A percentile compares a stretch with the other conserved stretches of the same genome.
Evolutionary conservation across 805 yeast genomes (phyloP).

Genomic region (Lipomyces lipofer): DNA sequence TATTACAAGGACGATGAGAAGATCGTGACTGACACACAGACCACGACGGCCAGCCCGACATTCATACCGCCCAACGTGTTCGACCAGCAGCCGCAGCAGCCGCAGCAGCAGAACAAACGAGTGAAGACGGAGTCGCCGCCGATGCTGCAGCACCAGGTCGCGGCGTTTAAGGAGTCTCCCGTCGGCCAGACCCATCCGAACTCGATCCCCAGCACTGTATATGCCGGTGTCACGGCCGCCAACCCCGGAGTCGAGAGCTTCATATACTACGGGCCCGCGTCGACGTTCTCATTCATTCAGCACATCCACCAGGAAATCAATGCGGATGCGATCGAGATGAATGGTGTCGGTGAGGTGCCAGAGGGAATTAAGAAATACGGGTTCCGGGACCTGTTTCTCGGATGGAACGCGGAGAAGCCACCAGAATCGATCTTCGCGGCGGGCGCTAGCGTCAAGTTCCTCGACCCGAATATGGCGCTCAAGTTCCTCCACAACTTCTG

Average conservation of each 20-base stretch:
- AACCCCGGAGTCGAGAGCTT: conserved; percentile 24
- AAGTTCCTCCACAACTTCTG: conserved; percentile 20
- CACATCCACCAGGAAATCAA: conserved; percentile 28
- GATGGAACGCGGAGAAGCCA: conserved; percentile 5
- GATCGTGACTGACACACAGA: neutral
- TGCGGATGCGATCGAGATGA: conserved; percentile 20
- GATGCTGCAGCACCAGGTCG: neutral
- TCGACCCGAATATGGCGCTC: conserved; percentile 15
- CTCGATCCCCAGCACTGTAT: conserved; percentile 24
- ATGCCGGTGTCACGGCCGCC: conserved; percentile 23
- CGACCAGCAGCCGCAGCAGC: too few species aligned
- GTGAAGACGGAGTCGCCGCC: conserved; percentile 1
- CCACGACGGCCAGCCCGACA: neutral
- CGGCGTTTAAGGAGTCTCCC: neutral
- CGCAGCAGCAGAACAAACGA: neutral
- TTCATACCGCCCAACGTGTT: too few species aligned
- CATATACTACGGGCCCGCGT: conserved; percentile 31
- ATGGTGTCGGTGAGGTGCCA: conserved; percentile 28
- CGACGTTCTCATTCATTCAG: conserved; percentile 29
- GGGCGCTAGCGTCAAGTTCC: conserved; percentile 12
- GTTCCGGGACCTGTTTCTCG: conserved; percentile 27
- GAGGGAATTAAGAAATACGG: conserved; percentile 27
- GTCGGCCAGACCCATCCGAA: conserved; percentile 4
- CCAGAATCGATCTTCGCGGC: neutral
- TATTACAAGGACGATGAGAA: conserved; percentile 26